Conservation (phyloP, 2,329 filamentous ascomycete genomes). For the Neurospora sp. region DNA sequence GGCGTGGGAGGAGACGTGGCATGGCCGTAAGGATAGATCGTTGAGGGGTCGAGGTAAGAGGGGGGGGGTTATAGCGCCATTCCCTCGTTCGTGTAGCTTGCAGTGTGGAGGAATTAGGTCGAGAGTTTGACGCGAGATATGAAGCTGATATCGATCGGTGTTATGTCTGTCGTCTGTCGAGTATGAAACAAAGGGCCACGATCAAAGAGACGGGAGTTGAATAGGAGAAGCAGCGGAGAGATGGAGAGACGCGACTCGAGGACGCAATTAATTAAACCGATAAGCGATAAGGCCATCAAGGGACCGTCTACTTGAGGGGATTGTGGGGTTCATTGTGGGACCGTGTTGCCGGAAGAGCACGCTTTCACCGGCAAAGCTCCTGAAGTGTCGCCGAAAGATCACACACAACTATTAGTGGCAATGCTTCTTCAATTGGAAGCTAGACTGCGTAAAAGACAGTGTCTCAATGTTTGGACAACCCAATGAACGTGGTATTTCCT, state of each 20-base stretch:
- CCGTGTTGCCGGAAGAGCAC: background rate
- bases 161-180: background rate
- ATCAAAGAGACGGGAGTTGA: background rate
- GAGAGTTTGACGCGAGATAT: too few species aligned
- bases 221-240: background rate
- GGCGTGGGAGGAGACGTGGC: conserved; percentile 22
- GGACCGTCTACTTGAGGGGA: background rate
- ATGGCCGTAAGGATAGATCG: background rate
- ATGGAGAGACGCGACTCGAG: background rate
- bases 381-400: background rate
- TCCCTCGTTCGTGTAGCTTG: background rate
- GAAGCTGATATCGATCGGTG: background rate
- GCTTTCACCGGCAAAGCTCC: background rate
- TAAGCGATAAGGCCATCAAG: background rate
- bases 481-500: background rate
- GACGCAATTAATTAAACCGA: background rate
- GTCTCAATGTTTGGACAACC: background rate
- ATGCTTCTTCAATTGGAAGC: background rate
- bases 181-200: background rate
- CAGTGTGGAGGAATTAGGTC: too few species aligned
- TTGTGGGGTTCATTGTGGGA: background rate
- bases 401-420: background rate
- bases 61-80: background rate
- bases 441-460: background rate
- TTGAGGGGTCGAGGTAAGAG: background rate